Evolutionary conservation across 495 filamentous ascomycete species (phyloP).

Genomic region (Amorphotheca resinae): DNA sequence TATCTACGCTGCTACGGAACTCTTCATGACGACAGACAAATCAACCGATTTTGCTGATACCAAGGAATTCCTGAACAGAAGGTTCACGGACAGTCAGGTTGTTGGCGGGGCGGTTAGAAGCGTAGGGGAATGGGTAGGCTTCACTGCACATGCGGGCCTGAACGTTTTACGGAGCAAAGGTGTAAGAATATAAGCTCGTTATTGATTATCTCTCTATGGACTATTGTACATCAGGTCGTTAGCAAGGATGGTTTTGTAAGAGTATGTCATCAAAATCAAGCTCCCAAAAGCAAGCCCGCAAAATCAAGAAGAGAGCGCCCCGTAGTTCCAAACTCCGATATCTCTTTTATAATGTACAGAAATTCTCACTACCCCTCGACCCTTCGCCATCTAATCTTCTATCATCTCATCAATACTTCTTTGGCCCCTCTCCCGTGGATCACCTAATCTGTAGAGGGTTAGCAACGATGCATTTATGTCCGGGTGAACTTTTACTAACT

Average conservation of each 20-base stretch:
- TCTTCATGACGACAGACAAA: conserved; percentile 85
- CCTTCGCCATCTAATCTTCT: not conserved
- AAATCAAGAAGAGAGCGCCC: too few species aligned
- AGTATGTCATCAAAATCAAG: too few species aligned
- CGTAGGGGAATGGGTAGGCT: conserved; percentile 62
- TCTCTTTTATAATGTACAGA: too few species aligned
- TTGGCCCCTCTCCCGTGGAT: conserved; percentile 37
- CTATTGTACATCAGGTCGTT: too few species aligned
- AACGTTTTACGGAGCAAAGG: conserved; percentile 56
- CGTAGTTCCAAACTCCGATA: too few species aligned
- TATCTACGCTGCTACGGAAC: conserved; percentile 75
- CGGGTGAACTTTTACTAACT: conserved; percentile 37
- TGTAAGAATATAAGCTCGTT: conserved; percentile 35
- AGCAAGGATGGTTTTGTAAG: too few species aligned
- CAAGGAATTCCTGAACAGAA: conserved; percentile 60
- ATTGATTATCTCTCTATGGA: too few species aligned
- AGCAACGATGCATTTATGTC: conserved; percentile 2
- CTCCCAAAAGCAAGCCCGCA: too few species aligned
- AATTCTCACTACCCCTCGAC: too few species aligned
- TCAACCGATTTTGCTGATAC: conserved; percentile 58
- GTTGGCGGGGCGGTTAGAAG: conserved; percentile 46
- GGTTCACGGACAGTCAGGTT: conserved; percentile 54
- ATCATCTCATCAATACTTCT: conserved; percentile 29
- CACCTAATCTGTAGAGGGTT: conserved; percentile 35
- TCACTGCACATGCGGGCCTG: conserved; percentile 51